phyloP scores from a whole-genome alignment of 176 grass and related monocot genomes.

The Carex cristatella region DNA sequence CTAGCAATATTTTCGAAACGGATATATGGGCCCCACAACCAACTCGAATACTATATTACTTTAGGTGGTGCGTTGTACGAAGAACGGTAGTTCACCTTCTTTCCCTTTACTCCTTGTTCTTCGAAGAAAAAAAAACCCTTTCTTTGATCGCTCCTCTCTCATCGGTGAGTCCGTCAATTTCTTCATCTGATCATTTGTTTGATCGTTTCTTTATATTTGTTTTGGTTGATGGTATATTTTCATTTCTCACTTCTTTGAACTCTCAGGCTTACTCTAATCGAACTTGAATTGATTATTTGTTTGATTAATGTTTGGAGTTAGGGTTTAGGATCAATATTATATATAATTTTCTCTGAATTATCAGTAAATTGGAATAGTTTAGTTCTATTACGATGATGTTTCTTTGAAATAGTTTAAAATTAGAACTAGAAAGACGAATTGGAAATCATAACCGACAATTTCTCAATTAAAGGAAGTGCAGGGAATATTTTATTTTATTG shows the following conservation, averaged over 20 bases:
- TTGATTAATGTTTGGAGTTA: background rate
- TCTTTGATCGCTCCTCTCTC: slow-evolving; percentile 4
- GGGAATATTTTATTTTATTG: background rate
- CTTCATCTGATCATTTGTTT: background rate
- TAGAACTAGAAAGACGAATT: background rate
- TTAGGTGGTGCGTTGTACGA: slow-evolving; percentile 1
- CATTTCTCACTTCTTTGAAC: background rate
- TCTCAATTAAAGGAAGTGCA: background rate
- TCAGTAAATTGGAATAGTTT: background rate
- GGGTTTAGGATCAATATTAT: background rate
- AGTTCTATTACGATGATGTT: background rate
- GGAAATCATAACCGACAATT: background rate
- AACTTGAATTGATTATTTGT: background rate
- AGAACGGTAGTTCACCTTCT: slow-evolving; percentile 21
- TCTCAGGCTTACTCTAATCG: background rate
- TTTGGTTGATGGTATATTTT: background rate
- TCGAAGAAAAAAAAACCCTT: background rate
- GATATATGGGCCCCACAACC: background rate
- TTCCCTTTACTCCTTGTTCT: background rate
- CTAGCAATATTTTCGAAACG: background rate
- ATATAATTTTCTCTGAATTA: background rate
- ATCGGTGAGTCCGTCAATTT: background rate
- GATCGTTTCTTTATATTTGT: background rate
- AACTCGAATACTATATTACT: background rate
- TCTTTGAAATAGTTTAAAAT: background rate